Percentiles rank a stretch among this genome's conserved stretches.
Evolutionary conservation across 176 grass and related monocot species (phyloP).

Genomic region (Hordeum marinum): DNA sequence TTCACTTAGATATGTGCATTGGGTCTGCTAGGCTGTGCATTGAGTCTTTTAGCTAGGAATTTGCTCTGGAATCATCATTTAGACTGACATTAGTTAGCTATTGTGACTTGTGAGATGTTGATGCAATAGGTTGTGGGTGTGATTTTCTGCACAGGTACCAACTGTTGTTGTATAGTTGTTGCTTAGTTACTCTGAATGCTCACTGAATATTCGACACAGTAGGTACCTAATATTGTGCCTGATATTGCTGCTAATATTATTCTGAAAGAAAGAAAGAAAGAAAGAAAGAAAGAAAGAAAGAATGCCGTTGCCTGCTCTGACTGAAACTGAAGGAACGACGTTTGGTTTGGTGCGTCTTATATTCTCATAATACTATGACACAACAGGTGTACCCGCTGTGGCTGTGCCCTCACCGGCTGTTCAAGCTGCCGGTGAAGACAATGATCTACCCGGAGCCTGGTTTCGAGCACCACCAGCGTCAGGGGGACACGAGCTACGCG

Average conservation of each 20-base stretch:
- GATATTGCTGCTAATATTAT: not conserved
- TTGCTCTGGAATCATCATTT: not conserved
- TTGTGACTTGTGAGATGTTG: no score
- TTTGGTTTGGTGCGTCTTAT: no score
- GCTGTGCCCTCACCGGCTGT: constrained; percentile 88
- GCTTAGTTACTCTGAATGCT: no score
- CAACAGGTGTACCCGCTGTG: constrained; percentile 82
- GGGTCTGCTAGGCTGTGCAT: not conserved
- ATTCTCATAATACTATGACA: not conserved
- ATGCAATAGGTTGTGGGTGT: no score
- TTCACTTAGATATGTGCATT: not conserved
- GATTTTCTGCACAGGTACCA: no score
- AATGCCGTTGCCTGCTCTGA: not conserved
- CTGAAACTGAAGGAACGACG: not conserved
- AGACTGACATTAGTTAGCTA: no score
- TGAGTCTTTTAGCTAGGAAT: not conserved
- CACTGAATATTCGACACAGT: no score
- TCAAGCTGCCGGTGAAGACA: constrained; percentile 89
- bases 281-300: no score
- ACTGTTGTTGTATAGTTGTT: no score
- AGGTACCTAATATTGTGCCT: no score
- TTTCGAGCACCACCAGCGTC: constrained; percentile 81
- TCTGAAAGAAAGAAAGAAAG: not conserved
- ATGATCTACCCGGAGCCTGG: constrained; percentile 86
- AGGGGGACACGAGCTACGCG: constrained; percentile 79